These are phyloP conservation scores for Clausena lansium DNA, from an alignment of 345 rosid genomes.

Conservation along the genomic window DNA sequence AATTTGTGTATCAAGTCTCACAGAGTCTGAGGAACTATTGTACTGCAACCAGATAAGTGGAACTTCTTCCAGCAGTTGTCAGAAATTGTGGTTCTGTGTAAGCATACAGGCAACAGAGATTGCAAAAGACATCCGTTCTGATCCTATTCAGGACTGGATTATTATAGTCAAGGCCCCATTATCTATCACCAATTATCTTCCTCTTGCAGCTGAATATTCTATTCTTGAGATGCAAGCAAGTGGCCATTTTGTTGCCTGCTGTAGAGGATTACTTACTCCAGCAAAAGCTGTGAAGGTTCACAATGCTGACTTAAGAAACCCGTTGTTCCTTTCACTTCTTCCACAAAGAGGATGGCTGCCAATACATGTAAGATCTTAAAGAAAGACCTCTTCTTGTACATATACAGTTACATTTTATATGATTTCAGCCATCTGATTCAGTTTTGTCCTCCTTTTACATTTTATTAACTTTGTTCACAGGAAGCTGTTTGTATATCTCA, in stretches of 20 bases:
- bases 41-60: constrained; percentile 61
- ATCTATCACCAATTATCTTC: constrained; percentile 77
- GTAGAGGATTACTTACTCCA: constrained; percentile 64
- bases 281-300: constrained; percentile 74
- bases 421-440: constrained; percentile 2
- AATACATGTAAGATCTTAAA: constrained; percentile 48
- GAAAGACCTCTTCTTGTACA: constrained; percentile 7
- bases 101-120: constrained; percentile 73
- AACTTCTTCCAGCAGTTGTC: constrained; percentile 54
- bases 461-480: constrained; percentile 37
- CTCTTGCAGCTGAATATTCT: constrained; percentile 78
- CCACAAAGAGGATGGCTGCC: constrained; percentile 94
- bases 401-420: neutral
- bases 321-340: constrained; percentile 68
- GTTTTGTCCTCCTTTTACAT: constrained; percentile 8
- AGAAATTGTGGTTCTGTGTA: constrained; percentile 75
- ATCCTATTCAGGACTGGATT: constrained; percentile 92
- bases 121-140: constrained; percentile 68
- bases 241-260: constrained; percentile 60
- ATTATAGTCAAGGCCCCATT: constrained; percentile 83
- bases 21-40: constrained; percentile 66
- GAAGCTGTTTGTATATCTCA: constrained; percentile 89
- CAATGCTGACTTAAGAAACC: constrained; percentile 67
- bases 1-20: constrained; percentile 65
- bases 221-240: constrained; percentile 65